phyloP scores from a whole-genome alignment of 805 yeast species.

The Pichia nanzhaoensis region DNA sequence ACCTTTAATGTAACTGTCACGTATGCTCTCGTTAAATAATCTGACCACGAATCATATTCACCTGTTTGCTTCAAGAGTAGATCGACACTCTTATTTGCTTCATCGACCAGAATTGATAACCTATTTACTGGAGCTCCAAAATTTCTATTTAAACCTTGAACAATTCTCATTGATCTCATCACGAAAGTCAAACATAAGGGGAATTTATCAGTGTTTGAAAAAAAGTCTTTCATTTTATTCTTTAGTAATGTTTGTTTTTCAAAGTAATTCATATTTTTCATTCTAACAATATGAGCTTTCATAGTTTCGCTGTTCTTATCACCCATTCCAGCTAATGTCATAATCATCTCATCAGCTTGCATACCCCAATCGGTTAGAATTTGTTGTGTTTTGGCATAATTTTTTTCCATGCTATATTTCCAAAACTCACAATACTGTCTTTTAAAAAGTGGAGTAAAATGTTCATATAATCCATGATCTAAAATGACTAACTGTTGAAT shows the following conservation, averaged over 20 bases:
- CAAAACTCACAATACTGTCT: conserved; percentile 55
- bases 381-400: conserved; percentile 38
- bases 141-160: conserved; percentile 59
- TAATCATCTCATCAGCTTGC: conserved; percentile 53
- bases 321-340: conserved; percentile 30
- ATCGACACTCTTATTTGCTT: conserved; percentile 35
- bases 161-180: conserved; percentile 66
- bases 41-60: conserved; percentile 13
- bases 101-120: conserved; percentile 52
- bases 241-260: conserved; percentile 38
- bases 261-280: conserved; percentile 30
- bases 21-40: conserved; percentile 16
- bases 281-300: conserved; percentile 21
- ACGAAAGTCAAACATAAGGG: conserved; percentile 62
- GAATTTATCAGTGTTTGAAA: conserved; percentile 56
- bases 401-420: conserved; percentile 51
- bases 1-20: conserved; percentile 14
- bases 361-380: conserved; percentile 64
- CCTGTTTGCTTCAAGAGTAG: conserved; percentile 9
- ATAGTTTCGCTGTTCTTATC: conserved; percentile 29
- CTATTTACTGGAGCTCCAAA: conserved; percentile 74
- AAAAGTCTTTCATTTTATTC: conserved; percentile 46
- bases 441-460: conserved; percentile 44
- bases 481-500: conserved; percentile 56
- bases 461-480: conserved; percentile 70